Evolutionary conservation across 768 basidiomycete species (phyloP), one percentile per base, ranked within the genome.

Genomic region (Candolleomyces aberdarensis): DNA sequence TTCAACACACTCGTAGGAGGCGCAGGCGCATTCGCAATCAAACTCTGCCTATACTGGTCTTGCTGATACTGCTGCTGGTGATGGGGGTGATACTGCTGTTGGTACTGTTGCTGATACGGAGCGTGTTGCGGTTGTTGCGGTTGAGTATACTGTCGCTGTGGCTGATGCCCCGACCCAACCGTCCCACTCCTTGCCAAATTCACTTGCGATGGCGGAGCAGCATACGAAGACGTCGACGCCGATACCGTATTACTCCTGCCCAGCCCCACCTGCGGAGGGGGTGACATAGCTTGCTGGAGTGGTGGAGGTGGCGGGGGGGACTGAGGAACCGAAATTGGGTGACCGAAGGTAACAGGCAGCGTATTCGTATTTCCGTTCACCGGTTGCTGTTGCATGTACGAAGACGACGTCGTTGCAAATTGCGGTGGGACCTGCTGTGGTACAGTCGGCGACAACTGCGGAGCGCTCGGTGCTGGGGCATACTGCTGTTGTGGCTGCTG

Each of bases 1-100:
- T 81, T 79, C 0, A 88, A 83, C 6, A 90, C 66, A 58, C 72
- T 61, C 41, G 71, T 62, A 62, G 78, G 65, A 9, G 75, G 65
- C 3, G 72, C 71, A 9, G 72, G 70, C 13, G 73, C 71, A 29
- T 68, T 63, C 2, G 68, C 64, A 20, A 66, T 60, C 60, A 61
- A 26, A 4, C 5, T 14, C 55, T 61, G 53, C 13, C 51, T 50
- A 26, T 57, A 58, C 31, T 60, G 55, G 36, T 60, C 49, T 41
- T 58, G 48, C 15, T 67, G 70, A 9, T 66, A 68, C 8, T 58
- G 69, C 65, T 70, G 67, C 41, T 74, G 73, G n/a, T 66, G 68
- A 54, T 70, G 67, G 39, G 74, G 73, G n/a, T 66, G 68, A 54
- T 64, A 68, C 56, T 64, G 64, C 59, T 63, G 56, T 20, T 56